phyloP scores from a whole-genome alignment of 805 yeast species.

The Sugiyamaella valdiviana region DNA sequence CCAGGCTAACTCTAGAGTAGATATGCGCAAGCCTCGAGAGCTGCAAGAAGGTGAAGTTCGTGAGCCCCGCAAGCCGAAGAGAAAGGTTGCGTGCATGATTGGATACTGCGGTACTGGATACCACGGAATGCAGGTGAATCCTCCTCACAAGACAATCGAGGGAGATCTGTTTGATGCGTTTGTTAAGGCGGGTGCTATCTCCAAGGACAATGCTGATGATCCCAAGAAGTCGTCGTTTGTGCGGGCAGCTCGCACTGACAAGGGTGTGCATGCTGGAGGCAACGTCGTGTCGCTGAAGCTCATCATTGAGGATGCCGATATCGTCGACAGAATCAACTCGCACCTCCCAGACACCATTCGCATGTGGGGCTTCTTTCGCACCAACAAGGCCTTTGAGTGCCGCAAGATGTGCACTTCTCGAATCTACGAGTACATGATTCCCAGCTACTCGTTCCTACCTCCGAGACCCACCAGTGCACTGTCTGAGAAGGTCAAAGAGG shows the following conservation, averaged over 20 bases:
- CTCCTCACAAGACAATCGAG: constrained; percentile 83
- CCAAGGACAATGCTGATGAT: constrained; percentile 80
- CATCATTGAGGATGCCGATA: constrained; percentile 74
- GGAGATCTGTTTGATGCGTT: constrained; percentile 82
- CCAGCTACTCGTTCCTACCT: constrained; percentile 82
- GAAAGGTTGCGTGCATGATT: constrained; percentile 81
- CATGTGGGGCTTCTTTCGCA: constrained; percentile 87
- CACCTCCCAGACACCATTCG: constrained; percentile 79
- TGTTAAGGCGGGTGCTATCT: constrained; percentile 79
- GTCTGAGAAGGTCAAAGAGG: constrained; percentile 50
- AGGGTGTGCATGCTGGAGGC: constrained; percentile 98
- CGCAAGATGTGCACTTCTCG: constrained; percentile 94
- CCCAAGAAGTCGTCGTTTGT: constrained; percentile 78
- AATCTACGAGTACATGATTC: constrained; percentile 87
- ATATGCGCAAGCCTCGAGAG: constrained; percentile 21
- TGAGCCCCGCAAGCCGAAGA: constrained; percentile 48
- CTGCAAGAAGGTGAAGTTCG: constrained; percentile 22
- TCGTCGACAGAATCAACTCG: constrained; percentile 65
- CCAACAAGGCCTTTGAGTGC: constrained; percentile 88
- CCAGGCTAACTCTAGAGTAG: not conserved
- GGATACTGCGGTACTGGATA: constrained; percentile 97
- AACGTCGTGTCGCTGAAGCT: constrained; percentile 79
- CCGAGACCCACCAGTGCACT: constrained; percentile 76
- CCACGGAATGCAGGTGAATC: constrained; percentile 92
- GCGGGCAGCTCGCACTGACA: constrained; percentile 67